Conservation (phyloP, 495 filamentous ascomycete genomes). For the Penicillium manginii region DNA sequence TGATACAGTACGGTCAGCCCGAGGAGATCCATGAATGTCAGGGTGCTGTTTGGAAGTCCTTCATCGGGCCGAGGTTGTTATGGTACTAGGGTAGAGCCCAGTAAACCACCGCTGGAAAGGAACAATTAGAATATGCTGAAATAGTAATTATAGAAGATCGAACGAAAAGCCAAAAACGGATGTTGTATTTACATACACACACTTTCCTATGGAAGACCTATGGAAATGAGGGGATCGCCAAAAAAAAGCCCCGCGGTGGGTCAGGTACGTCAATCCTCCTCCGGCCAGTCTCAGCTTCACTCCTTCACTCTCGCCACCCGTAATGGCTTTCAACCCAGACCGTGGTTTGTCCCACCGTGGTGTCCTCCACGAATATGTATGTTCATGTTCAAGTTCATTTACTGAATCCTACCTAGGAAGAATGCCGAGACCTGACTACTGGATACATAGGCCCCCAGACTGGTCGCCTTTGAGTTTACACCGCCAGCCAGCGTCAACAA, state of each 20-base stretch:
- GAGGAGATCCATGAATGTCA: too few species aligned
- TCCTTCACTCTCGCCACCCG: slow-evolving; percentile 9
- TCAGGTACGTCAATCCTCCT: slow-evolving; percentile 16
- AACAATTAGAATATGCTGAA: too few species aligned
- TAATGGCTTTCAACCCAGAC: slow-evolving; percentile 15
- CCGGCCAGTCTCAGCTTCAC: slow-evolving; percentile 1
- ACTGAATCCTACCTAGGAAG: neutral
- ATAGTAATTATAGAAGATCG: too few species aligned
- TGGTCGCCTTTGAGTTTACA: slow-evolving; percentile 63
- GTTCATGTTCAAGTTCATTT: neutral
- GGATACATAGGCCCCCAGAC: slow-evolving; percentile 46
- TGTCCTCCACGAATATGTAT: slow-evolving; percentile 47
- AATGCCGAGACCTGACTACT: slow-evolving; percentile 12
- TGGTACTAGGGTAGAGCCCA: too few species aligned
- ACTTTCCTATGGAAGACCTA: neutral
- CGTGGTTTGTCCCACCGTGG: slow-evolving; percentile 31
- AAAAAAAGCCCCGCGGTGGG: slow-evolving; percentile 24
- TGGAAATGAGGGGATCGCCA: slow-evolving; percentile 14
- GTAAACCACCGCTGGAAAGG: too few species aligned
- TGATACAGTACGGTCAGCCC: too few species aligned
- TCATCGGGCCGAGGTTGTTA: too few species aligned
- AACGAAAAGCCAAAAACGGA: too few species aligned
- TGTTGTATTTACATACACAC: too few species aligned
- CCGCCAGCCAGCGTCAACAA: slow-evolving; percentile 34
- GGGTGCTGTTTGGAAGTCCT: too few species aligned